Base-by-base conservation (phyloP, 371 early-diverging fungal genomes). In the Zancudomyces culisetae region DNA sequence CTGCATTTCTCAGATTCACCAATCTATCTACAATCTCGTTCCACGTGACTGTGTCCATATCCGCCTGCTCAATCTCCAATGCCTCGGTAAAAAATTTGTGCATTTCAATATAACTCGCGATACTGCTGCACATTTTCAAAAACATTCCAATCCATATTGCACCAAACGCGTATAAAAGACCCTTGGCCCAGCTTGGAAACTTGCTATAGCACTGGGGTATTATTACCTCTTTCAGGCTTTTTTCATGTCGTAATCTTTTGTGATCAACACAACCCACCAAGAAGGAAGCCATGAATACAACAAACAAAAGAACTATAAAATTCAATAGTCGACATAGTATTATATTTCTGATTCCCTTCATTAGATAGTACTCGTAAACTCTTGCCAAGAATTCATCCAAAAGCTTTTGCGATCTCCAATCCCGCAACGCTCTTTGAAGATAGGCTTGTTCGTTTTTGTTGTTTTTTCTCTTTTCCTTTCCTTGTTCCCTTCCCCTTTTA, bases 201-300 rank as follows among this genome's bases (percentile, higher is more conserved):
- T 45, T 41, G 15, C 41, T 62, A 20, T 74, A 51, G 57, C 87
- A 90, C 45, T 86, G 77, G 2, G 85, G 81, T 15, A 80, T 66
- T 27, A 93, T 63, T 0, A 90, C 84, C 8, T 89, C 81, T 1
- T 68, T 57, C 45, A 96, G 67, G 43, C 63, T 60, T 52, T 77
- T 73, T 42, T 76, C 75, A 35, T 73, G 65, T 22, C 77, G 76
- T 22, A 93, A 72, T 51, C 76, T 72, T 6, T 80, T 64, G 58
- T 90, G 86, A 62, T 95, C 84, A 30, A 97, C 71, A 67, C 98
- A 95, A 3, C 81, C 79, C 45, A 83, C 62, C 21, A 91, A 64
- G 65, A 95, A 95, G 0, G 83, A 83, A 13, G 89, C 75, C 62
- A 94, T 88, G 30, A 62, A 60, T 45, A 92, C 79, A 20, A 91